Evolutionary conservation across 306 rosid genomes (phyloP), one percentile per base, ranked within the genome.

Genomic region (Cyclanthera cordifolia): DNA sequence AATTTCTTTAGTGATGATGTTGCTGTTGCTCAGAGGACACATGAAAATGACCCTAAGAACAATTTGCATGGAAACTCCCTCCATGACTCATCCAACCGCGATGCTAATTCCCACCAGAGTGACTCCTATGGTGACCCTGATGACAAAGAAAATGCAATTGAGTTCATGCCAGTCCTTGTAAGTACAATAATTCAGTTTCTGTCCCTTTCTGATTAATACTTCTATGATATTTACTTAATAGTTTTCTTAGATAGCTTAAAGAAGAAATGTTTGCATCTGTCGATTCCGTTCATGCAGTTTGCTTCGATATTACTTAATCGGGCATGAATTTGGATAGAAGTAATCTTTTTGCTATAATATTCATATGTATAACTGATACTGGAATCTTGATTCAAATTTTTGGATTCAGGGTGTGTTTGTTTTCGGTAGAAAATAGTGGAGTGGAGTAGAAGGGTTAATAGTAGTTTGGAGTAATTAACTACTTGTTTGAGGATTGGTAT

Each of bases 1-100:
- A 87, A 84, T 80, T 84, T 75, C 75, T 93, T 27, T 75, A 76
- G 84, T 8, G 95, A 92, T 57, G 70, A 70, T 71, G 77, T 34
- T 74, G 68, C 24, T 64, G 69, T 53, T 78, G 84, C 69, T 80
- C 85, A 78, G 56, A 77, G 70, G 58, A 55, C 72, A 19, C 67
- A 73, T 16, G 80, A 82, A 41, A 53, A 67, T 47, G 78, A 74
- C 71, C 76, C 82, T 73, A 53, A 74, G 53, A 64, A 72, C 53
- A 67, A 74, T 66, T 67, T 84, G 41, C 70, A 75, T 23, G 67
- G 53, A 19, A 74, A 75, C 53, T 69, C 84, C 28, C 72, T 41
- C 20, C 32, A 71, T 65, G 83, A 56, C 56, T 74, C 85, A 28
- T 19, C 72, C 65, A 57, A 63, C 69, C 75, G 53, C 23, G 78